Evolutionary conservation across 257 asterid species (phyloP).

Genomic region (Linderniella brevidens): DNA sequence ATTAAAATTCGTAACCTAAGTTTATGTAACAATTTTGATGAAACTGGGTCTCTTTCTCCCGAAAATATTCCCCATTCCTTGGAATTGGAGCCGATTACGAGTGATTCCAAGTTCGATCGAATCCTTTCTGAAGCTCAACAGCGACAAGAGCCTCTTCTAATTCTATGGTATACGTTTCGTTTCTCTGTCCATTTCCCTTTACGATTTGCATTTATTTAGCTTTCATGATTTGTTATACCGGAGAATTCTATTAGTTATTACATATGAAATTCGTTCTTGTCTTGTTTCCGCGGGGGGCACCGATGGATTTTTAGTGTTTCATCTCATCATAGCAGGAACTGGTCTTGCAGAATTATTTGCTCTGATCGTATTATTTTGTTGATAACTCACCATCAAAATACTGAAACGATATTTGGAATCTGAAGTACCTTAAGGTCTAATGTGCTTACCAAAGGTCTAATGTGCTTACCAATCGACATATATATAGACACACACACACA

Average conservation of each 20-base stretch:
- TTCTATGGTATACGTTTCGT: slow-evolving; percentile 38
- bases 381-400: too few species aligned
- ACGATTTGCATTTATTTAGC: neutral
- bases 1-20: slow-evolving; percentile 10
- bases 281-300: too few species aligned
- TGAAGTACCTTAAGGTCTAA: too few species aligned
- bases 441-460: too few species aligned
- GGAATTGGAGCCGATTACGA: slow-evolving; percentile 38
- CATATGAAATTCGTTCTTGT: neutral
- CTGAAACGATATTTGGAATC: too few species aligned
- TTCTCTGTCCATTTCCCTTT: neutral
- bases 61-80: slow-evolving; percentile 39
- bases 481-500: too few species aligned
- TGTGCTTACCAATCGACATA: too few species aligned
- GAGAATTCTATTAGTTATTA: neutral
- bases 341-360: too few species aligned
- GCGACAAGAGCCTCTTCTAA: slow-evolving; percentile 38
- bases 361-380: too few species aligned
- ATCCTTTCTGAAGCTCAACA: slow-evolving; percentile 51
- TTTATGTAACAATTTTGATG: slow-evolving; percentile 13
- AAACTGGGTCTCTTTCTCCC: slow-evolving; percentile 24
- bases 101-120: slow-evolving; percentile 57
- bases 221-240: too few species aligned
- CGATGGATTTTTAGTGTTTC: too few species aligned
- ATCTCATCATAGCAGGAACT: too few species aligned